Percentiles rank a stretch among this genome's conserved stretches.
These are phyloP conservation scores for Skeletonema menzelii DNA, from an alignment of 108 stramenopile species.

Conservation along the genomic window DNA sequence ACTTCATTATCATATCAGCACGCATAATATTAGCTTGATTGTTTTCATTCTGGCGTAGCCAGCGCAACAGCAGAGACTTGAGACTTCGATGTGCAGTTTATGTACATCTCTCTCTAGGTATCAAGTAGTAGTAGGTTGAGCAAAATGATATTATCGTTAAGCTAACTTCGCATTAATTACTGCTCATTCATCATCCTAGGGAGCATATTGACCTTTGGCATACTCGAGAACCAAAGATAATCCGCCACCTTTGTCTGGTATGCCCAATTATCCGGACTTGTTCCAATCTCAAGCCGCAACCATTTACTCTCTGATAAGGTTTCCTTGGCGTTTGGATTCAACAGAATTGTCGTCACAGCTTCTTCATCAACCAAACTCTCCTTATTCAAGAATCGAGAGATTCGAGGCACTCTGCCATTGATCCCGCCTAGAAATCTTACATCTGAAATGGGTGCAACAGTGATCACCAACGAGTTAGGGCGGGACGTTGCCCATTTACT, in stretches of 20 bases:
- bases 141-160: too few relatives aligned
- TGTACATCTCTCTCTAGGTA: too few relatives aligned
- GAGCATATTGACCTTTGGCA: slow-evolving; percentile 86
- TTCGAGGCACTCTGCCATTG: slow-evolving; percentile 77
- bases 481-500: slow-evolving; percentile 58
- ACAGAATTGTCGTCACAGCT: slow-evolving; percentile 79
- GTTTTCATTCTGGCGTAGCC: too few relatives aligned
- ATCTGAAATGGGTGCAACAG: slow-evolving; percentile 65
- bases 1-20: too few relatives aligned
- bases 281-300: slow-evolving; percentile 81
- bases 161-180: background rate
- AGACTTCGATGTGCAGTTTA: too few relatives aligned
- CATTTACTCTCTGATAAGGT: slow-evolving; percentile 68
- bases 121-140: too few relatives aligned
- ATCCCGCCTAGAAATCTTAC: slow-evolving; percentile 72
- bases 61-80: too few relatives aligned
- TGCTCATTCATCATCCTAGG: slow-evolving; percentile 82
- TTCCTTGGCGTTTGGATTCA: slow-evolving; percentile 79
- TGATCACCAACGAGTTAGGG: slow-evolving; percentile 59
- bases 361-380: slow-evolving; percentile 57
- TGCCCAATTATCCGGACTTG: slow-evolving; percentile 66
- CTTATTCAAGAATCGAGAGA: slow-evolving; percentile 46
- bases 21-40: too few relatives aligned
- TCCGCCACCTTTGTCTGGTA: slow-evolving; percentile 86
- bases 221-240: slow-evolving; percentile 80